These are phyloP conservation scores for Niveomyces coronatus DNA, from an alignment of 2,329 filamentous ascomycete genomes.

Conservation along the genomic window DNA sequence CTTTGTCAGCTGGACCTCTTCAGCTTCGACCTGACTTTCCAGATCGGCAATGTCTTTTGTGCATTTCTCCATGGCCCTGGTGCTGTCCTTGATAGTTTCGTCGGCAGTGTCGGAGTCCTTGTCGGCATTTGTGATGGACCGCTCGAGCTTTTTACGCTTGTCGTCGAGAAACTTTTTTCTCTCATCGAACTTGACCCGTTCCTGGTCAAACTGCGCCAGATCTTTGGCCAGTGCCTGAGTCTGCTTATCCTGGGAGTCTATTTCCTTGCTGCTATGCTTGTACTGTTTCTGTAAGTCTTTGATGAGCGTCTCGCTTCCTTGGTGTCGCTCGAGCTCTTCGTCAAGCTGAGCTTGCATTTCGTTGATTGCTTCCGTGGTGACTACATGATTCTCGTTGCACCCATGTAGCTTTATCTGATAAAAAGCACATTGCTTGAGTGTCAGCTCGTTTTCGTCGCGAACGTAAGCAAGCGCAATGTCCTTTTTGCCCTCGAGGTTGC, in stretches of 20 bases:
- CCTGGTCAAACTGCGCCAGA: constrained; percentile 87
- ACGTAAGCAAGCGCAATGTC: constrained; percentile 85
- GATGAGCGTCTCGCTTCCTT: constrained; percentile 82
- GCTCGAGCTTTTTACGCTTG: constrained; percentile 93
- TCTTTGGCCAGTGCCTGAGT: constrained; percentile 74
- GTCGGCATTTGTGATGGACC: constrained; percentile 68
- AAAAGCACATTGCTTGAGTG: constrained; percentile 77
- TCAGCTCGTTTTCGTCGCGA: constrained; percentile 85
- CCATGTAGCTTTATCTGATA: constrained; percentile 89
- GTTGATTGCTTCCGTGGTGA: constrained; percentile 81
- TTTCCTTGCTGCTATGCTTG: constrained; percentile 72
- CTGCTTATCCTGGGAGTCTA: constrained; percentile 71
- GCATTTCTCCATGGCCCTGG: constrained; percentile 67
- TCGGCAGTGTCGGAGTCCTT: constrained; percentile 64
- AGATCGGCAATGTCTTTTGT: constrained; percentile 63
- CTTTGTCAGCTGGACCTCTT: constrained; percentile 71
- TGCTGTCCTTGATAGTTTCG: constrained; percentile 67
- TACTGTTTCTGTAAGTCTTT: constrained; percentile 81
- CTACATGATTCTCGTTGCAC: constrained; percentile 76
- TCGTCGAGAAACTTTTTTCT: constrained; percentile 87
- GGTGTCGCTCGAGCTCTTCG: constrained; percentile 80
- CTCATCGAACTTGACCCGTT: constrained; percentile 94
- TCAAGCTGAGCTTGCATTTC: constrained; percentile 84
- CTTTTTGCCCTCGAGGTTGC: constrained; percentile 88
- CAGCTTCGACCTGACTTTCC: constrained; percentile 63